Evolutionary conservation across 306 rosid species (phyloP).

Genomic region (Inga laurina): DNA sequence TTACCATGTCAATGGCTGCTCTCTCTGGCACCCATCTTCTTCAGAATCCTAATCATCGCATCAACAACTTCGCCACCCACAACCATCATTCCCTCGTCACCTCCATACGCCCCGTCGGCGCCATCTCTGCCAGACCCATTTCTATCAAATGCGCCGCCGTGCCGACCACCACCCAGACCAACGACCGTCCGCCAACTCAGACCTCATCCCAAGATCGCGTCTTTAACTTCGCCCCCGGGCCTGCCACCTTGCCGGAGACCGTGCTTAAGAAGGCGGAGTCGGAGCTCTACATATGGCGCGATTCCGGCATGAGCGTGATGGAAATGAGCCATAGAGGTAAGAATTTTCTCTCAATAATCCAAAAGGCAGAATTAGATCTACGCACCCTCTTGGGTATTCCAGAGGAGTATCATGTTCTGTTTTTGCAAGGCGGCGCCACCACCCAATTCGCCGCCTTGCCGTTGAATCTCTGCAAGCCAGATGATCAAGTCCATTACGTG

Average conservation of each 20-base stretch:
- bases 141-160: constrained; percentile 65
- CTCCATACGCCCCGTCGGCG: constrained; percentile 30
- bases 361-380: constrained; percentile 83
- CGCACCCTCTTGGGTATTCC: constrained; percentile 71
- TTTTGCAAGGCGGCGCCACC: constrained; percentile 99
- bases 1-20: constrained; percentile 57
- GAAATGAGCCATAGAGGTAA: constrained; percentile 97
- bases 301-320: constrained; percentile 98
- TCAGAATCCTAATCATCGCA: constrained; percentile 38
- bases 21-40: constrained; percentile 67
- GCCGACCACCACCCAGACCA: constrained; percentile 36
- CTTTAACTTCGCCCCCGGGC: constrained; percentile 94
- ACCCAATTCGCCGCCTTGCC: constrained; percentile 87
- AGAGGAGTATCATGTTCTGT: constrained; percentile 67
- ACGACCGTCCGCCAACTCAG: constrained; percentile 27
- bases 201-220: constrained; percentile 65
- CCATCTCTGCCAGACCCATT: constrained; percentile 39
- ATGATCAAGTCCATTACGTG: constrained; percentile 61
- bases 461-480: constrained; percentile 56
- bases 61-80: constrained; percentile 21
- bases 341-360: constrained; percentile 83
- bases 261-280: constrained; percentile 84
- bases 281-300: constrained; percentile 86
- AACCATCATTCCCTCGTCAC: constrained; percentile 25
- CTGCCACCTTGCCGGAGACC: constrained; percentile 80